Conservation (phyloP, 108 stramenopile species). For the Conticribra guillardii region DNA sequence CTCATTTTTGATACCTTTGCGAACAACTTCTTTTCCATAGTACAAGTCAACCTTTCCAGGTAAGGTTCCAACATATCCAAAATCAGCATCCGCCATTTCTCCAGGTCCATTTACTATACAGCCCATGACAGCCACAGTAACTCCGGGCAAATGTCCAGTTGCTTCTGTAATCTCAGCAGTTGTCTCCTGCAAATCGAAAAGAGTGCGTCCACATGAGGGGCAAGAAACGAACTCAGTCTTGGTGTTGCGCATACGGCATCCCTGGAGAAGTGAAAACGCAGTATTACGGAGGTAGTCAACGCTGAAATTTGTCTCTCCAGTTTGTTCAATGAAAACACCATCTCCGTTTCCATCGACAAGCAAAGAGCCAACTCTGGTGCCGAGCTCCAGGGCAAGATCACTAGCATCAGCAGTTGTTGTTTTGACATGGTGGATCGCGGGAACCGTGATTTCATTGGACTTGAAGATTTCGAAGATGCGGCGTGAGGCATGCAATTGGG, state of each 20-base stretch:
- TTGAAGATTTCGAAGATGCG: conserved; percentile 93
- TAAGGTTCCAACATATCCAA: conserved; percentile 96
- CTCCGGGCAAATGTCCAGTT: conserved; percentile 96
- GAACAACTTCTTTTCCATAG: conserved; percentile 96
- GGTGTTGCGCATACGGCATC: conserved; percentile 94
- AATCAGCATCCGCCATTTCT: conserved; percentile 99
- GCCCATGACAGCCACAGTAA: conserved; percentile 98
- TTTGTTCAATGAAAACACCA: conserved; percentile 88
- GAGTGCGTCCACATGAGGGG: conserved; percentile 96
- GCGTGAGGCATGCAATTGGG: conserved; percentile 89
- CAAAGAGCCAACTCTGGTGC: conserved; percentile 84
- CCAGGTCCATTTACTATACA: conserved; percentile 99
- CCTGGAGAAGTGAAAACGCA: conserved; percentile 92
- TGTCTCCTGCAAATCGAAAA: conserved; percentile 97
- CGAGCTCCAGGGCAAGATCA: conserved; percentile 87
- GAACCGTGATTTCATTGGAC: conserved; percentile 63
- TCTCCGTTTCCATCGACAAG: conserved; percentile 94
- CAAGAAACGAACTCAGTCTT: conserved; percentile 99
- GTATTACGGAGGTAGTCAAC: conserved; percentile 85
- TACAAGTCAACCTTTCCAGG: conserved; percentile 97
- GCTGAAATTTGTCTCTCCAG: conserved; percentile 71
- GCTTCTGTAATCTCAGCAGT: conserved; percentile 90
- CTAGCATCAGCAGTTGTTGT: conserved; percentile 73
- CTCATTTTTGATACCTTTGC: conserved; percentile 90
- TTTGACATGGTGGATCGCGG: conserved; percentile 90